Evolutionary conservation across 108 stramenopile genomes (phyloP).

Genomic region (Cyclotella cryptica): DNA sequence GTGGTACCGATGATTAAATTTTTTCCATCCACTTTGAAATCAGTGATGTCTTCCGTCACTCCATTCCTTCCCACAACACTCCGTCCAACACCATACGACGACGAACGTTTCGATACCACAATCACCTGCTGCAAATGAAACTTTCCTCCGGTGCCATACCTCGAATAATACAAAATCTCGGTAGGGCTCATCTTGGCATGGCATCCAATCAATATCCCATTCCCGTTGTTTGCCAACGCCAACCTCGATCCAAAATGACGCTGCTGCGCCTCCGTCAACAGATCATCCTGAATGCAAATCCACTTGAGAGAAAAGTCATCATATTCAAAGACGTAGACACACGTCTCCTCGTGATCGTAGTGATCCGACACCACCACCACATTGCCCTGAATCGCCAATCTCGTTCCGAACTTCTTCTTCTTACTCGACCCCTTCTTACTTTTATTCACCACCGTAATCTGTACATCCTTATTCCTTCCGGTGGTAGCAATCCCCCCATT

Average conservation of each 20-base stretch:
- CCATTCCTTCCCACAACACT: not conserved
- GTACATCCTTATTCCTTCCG: constrained; percentile 1
- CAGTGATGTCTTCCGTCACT: constrained; percentile 25
- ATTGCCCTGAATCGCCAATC: constrained; percentile 27
- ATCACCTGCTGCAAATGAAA: constrained; percentile 45
- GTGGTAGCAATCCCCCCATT: not conserved
- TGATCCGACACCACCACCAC: constrained; percentile 37
- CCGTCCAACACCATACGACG: constrained; percentile 7
- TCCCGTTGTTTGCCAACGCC: constrained; percentile 35
- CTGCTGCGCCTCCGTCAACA: constrained; percentile 35
- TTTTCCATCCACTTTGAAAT: constrained; percentile 35
- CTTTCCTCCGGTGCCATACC: constrained; percentile 16
- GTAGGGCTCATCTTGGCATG: constrained; percentile 45
- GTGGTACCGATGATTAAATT: constrained; percentile 39
- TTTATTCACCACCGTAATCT: constrained; percentile 10
- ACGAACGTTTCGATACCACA: constrained; percentile 26
- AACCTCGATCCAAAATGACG: constrained; percentile 43
- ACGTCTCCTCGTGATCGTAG: constrained; percentile 36
- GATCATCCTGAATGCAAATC: constrained; percentile 33
- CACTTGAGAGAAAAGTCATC: constrained; percentile 30
- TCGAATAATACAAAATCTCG: constrained; percentile 40
- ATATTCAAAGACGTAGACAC: constrained; percentile 41
- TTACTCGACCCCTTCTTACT: not conserved
- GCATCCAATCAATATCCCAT: constrained; percentile 43
- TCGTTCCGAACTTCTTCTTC: constrained; percentile 35